Conservation (phyloP, 192 early-diverging fungal genomes). For the Coemansia umbellata region DNA sequence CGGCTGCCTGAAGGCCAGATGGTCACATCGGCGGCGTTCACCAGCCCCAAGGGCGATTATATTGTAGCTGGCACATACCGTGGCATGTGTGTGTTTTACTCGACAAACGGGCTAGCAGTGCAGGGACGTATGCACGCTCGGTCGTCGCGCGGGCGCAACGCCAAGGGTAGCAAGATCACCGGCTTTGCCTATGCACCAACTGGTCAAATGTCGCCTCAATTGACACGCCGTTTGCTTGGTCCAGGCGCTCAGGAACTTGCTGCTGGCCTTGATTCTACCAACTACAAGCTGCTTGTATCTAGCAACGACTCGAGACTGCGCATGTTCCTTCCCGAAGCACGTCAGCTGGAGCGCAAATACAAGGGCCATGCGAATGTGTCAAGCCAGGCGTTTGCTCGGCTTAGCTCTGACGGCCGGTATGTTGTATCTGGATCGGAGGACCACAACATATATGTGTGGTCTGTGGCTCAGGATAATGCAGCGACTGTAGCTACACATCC, state of each 20-base stretch:
- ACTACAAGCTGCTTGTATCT: slow-evolving; percentile 43
- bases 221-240: slow-evolving; percentile 48
- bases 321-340: slow-evolving; percentile 73
- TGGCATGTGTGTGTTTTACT: slow-evolving; percentile 82
- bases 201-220: slow-evolving; percentile 33
- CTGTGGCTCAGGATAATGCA: slow-evolving; percentile 49
- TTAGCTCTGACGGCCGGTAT: slow-evolving; percentile 72
- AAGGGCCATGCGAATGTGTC: slow-evolving; percentile 70
- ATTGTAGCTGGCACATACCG: slow-evolving; percentile 71
- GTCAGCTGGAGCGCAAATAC: slow-evolving; percentile 74
- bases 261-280: background rate
- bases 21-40: slow-evolving; percentile 78
- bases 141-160: slow-evolving; percentile 54
- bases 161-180: slow-evolving; percentile 74
- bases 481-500: slow-evolving; percentile 46
- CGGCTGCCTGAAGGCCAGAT: slow-evolving; percentile 62
- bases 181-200: slow-evolving; percentile 58
- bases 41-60: slow-evolving; percentile 60
- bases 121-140: slow-evolving; percentile 78
- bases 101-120: slow-evolving; percentile 71
- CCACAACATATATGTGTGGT: slow-evolving; percentile 69
- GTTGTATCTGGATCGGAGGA: slow-evolving; percentile 85
- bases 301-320: slow-evolving; percentile 82
- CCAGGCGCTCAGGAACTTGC: background rate
- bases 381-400: slow-evolving; percentile 71